Evolutionary conservation across 371 early-diverging fungal genomes (phyloP), one percentile per base, ranked within the genome.

Genomic region (Lichtheimia corymbifera): DNA sequence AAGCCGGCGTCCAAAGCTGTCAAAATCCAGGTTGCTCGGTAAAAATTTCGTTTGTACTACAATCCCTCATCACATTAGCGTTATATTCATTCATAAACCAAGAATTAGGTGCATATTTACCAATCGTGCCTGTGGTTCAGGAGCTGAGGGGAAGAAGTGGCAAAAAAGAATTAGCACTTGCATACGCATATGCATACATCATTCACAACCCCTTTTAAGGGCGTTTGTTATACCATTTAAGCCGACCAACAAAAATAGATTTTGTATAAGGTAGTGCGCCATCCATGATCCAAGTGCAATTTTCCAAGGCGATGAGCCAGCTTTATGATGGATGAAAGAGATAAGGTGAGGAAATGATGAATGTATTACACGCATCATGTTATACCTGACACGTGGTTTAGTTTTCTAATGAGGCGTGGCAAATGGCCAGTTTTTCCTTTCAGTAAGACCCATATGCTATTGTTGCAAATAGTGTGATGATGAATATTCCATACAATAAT

Each of bases 1-100:
- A 96, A 97, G 0, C 97, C 98, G 3, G 97, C 98, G 67, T 98
- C 97, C 25, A 96, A 71, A 2, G 94, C 93, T 6, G 93, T 93
- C 62, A 94, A 66, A 43, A 97, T 81, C 92, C 94, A 96, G 1
- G 96, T 89, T 2, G 95, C 95, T 20, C 98, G 88, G 66, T 92
- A 97, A 73, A 91, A 98, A 71, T 88, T 93, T 9, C 91, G 86
- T 47, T 89, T 93, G 82, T 98, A 98, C 84, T 95, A 83, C 55
- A 44, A 42, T 18, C 22, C 22, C 6, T 27, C 5, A 22, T 7
- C 40, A 11, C 11, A 27, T 54, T 45, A 43, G 15, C 41, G n/a
- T 22, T 9, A 9, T 35, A 4, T 4, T 35, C 11, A 59, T 53
- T 44, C 5, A 27, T 35, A 13, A 53, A 25, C 20, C 54, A 43